Conservation (phyloP, 805 yeast genomes). For the Saturnispora quitensis region DNA sequence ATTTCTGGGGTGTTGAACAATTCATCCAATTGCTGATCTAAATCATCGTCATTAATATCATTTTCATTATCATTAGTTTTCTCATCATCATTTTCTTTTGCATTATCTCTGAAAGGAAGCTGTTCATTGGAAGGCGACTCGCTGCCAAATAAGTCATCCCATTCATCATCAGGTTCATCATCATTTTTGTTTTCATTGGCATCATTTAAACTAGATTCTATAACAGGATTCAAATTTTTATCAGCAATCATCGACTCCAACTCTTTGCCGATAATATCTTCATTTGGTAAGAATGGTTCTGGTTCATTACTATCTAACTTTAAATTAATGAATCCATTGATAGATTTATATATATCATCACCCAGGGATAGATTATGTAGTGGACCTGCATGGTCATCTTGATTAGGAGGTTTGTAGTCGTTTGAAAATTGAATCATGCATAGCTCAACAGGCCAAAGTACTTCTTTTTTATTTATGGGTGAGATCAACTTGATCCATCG, state of each 20-base stretch:
- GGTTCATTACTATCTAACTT: slow-evolving; percentile 3
- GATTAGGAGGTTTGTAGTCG: slow-evolving; percentile 5
- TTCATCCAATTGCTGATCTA: slow-evolving; percentile 12
- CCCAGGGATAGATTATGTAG: slow-evolving; percentile 21
- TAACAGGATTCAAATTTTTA: neutral
- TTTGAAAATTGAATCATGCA: slow-evolving; percentile 48
- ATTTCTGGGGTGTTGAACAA: slow-evolving; percentile 6
- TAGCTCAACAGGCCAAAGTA: slow-evolving; percentile 65
- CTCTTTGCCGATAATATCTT: neutral
- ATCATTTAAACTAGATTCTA: neutral
- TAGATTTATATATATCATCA: slow-evolving; percentile 1
- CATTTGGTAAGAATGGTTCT: neutral
- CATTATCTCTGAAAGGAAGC: neutral
- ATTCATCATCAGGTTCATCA: slow-evolving; percentile 1
- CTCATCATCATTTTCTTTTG: slow-evolving; percentile 1
- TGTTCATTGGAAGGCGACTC: slow-evolving; percentile 2
- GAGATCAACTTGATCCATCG: slow-evolving; percentile 44
- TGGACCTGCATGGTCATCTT: slow-evolving; percentile 5
- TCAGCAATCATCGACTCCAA: neutral
- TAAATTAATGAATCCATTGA: slow-evolving; percentile 22
- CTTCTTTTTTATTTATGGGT: slow-evolving; percentile 35
- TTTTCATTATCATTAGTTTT: slow-evolving; percentile 14
- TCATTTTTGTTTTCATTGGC: neutral
- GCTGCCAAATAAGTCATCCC: slow-evolving; percentile 16
- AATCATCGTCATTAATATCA: slow-evolving; percentile 1